Base-by-base conservation (phyloP, 306 rosid genomes). In the Cicer bijugum region DNA sequence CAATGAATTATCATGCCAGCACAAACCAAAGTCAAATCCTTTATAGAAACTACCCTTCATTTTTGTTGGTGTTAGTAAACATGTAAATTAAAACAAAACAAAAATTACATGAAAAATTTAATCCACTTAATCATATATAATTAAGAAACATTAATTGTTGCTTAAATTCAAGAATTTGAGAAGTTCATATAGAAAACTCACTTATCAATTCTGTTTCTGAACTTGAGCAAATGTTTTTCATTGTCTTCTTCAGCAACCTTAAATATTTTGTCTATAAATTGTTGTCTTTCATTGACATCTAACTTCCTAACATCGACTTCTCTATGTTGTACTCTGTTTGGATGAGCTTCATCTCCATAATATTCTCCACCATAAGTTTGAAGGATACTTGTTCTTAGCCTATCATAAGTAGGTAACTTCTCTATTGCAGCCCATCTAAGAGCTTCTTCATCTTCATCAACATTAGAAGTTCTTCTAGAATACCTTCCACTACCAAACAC, bases 371-470 rank as follows among this genome's bases (percentile, higher is more conserved):
- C 75, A 61, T 40, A 80, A 37, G 89, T 84, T 75, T 88, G 77
- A 5, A 93, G 78, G 45, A 93, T 86, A 66, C 97, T 86, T 42
- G 98, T 93, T 78, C 97, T 82, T 1, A 93, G 82, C 42, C 98
- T 87, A 77, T 89, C 80, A 51, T 91, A 93, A 4, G 98, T 93
- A 1, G 98, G 98, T 3, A 93, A 75, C 52, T 77, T 93, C 74
- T 93, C 98, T 61, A 93, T 91, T 64, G 97, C 98, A 23, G 98
- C 97, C 98, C 98, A 91, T 14, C 59, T 88, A 6, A 93, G 87
- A 72, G 98, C 91, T 68, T 93, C 98, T 75, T 93, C 96, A 19
- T 93, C 98, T 15, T 93, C 96, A 0, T 87, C 90, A 8, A 59
- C 77, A 1, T 44, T 82, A 1, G 80, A 72, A 14, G 79, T 86